Evolutionary conservation across 164 flowering plant species (phyloP).

Genomic region (Vitis rotundifolia): DNA sequence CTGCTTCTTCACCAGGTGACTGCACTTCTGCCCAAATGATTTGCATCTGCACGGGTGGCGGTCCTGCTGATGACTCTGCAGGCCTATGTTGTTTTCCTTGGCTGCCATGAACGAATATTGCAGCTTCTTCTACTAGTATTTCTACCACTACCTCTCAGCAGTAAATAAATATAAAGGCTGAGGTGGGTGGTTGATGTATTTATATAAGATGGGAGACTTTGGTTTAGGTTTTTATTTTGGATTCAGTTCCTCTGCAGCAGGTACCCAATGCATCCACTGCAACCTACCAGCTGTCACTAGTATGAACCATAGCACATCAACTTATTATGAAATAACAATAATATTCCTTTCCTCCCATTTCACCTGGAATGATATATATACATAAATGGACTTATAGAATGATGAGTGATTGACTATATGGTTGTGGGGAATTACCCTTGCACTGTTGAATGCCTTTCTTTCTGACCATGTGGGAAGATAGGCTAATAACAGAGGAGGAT

Average conservation of each 20-base stretch:
- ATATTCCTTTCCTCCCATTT: no score
- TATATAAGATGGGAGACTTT: constrained; percentile 2
- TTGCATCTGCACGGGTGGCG: constrained; percentile 28
- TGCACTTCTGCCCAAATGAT: constrained; percentile 61
- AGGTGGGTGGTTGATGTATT: background rate
- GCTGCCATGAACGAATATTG: constrained; percentile 8
- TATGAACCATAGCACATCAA: no score
- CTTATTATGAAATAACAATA: no score
- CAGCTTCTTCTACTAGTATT: background rate
- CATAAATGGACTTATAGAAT: no score
- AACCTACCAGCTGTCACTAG: constrained; percentile 12
- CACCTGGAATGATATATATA: no score
- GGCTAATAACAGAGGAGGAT: no score
- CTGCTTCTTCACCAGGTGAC: constrained; percentile 67
- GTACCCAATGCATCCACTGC: constrained; percentile 11
- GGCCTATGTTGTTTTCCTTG: constrained; percentile 14
- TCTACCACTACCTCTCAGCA: background rate
- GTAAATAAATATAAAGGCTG: background rate
- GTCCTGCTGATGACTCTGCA: constrained; percentile 6
- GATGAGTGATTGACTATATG: no score
- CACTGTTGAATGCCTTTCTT: no score
- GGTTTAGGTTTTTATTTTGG: background rate
- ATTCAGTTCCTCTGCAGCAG: constrained; percentile 2
- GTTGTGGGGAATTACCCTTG: no score
- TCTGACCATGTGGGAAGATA: no score